Conservation (phyloP, 352 stramenopile species). For the Pelagophyceae sp. region DNA sequence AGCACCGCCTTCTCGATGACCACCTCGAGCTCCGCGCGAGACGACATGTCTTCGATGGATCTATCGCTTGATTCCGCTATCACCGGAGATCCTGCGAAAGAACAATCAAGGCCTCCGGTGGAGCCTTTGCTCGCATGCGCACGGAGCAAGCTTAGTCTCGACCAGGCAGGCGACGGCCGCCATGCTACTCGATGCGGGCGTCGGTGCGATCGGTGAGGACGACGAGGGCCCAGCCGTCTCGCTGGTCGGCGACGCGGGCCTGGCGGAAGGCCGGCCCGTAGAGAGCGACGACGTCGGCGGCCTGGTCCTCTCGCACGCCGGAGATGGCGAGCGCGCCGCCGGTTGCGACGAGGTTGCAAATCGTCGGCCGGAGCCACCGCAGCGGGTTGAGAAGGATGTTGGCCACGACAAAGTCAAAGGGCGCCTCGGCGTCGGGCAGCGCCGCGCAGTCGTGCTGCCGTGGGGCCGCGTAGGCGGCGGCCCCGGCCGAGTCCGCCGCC, state of each 20-base stretch:
- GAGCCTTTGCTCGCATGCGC: too few species aligned
- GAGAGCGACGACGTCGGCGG: slow-evolving; percentile 62
- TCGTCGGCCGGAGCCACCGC: slow-evolving; percentile 1
- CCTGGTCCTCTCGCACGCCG: slow-evolving; percentile 52
- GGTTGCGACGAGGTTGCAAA: background rate
- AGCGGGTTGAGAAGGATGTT: slow-evolving; percentile 28
- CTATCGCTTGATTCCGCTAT: too few species aligned
- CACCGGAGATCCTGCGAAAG: too few species aligned
- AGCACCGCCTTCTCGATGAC: background rate
- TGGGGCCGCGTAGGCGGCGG: background rate
- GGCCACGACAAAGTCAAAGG: slow-evolving; percentile 31
- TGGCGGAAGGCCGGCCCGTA: slow-evolving; percentile 19
- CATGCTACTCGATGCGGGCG: too few species aligned
- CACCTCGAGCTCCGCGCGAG: background rate
- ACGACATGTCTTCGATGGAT: background rate
- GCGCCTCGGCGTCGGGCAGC: slow-evolving; percentile 62
- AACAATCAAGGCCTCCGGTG: too few species aligned
- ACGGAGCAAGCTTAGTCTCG: too few species aligned
- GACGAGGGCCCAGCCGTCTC: slow-evolving; percentile 22
- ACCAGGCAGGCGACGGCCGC: too few species aligned
- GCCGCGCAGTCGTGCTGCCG: slow-evolving; percentile 32
- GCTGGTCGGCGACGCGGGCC: background rate
- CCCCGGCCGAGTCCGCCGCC: background rate
- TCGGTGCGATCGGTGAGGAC: background rate
- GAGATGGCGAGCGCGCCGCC: slow-evolving; percentile 22